Conservation (phyloP, 2,329 filamentous ascomycete species). For the Xylaria sp. region DNA sequence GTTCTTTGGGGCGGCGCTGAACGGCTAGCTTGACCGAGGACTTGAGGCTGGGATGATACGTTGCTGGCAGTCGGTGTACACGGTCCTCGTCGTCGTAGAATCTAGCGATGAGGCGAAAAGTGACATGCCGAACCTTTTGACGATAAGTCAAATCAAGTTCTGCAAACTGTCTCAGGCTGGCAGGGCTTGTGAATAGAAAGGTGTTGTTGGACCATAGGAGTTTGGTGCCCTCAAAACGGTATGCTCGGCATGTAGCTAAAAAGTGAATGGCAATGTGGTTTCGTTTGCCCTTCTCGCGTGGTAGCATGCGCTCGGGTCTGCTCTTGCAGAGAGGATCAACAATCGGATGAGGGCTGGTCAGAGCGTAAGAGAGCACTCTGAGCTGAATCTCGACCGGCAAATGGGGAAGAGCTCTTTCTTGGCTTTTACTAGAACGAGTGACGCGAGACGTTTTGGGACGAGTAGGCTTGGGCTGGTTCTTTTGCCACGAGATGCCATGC, state of each 20-base stretch:
- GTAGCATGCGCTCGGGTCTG: constrained; percentile 56
- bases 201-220: constrained; percentile 63
- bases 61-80: constrained; percentile 53
- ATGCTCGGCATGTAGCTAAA: constrained; percentile 61
- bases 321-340: constrained; percentile 63
- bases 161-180: constrained; percentile 60
- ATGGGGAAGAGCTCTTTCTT: constrained; percentile 50
- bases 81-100: constrained; percentile 64
- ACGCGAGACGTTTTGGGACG: constrained; percentile 36
- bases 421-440: constrained; percentile 43
- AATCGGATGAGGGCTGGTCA: constrained; percentile 61
- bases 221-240: constrained; percentile 59
- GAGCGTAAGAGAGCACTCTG: constrained; percentile 61
- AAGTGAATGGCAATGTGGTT: constrained; percentile 64
- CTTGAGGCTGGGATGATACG: constrained; percentile 57
- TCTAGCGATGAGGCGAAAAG: constrained; percentile 62
- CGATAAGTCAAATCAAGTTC: constrained; percentile 57
- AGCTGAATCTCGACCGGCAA: constrained; percentile 65
- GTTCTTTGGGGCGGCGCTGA: constrained; percentile 56
- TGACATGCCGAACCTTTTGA: constrained; percentile 57
- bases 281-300: constrained; percentile 54
- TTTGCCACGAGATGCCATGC: constrained; percentile 62
- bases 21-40: constrained; percentile 56
- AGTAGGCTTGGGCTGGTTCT: constrained; percentile 48
- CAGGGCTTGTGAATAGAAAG: constrained; percentile 65